phyloP scores from a whole-genome alignment of 208 protist genomes.

The Porcisia deanei region DNA sequence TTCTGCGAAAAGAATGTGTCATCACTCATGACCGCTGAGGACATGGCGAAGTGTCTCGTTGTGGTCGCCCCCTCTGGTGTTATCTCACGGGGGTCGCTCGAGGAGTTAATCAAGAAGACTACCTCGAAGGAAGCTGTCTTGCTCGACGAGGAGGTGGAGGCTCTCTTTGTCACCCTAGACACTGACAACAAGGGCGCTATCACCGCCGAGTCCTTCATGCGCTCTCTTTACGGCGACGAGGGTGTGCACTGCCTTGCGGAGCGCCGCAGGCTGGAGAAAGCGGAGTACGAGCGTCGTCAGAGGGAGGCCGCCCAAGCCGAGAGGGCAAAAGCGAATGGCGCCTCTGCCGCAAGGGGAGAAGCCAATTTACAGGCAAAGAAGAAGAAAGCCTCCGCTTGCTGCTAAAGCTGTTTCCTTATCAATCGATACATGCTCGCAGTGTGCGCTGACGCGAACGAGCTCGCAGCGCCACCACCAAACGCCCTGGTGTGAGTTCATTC shows the following conservation, averaged over 20 bases:
- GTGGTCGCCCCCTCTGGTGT: constrained; percentile 67
- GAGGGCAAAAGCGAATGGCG: constrained; percentile 18
- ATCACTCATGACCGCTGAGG: constrained; percentile 42
- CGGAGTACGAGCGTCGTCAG: constrained; percentile 34
- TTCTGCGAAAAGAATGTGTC: constrained; percentile 70
- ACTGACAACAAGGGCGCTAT: constrained; percentile 71
- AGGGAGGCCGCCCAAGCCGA: constrained; percentile 25
- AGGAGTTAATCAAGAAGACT: constrained; percentile 56
- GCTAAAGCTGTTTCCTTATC: constrained; percentile 17
- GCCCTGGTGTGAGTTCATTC: neutral
- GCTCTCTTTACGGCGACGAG: constrained; percentile 70
- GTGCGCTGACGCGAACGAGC: neutral
- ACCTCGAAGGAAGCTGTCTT: constrained; percentile 43
- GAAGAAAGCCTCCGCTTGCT: constrained; percentile 60
- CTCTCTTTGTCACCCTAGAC: constrained; percentile 80
- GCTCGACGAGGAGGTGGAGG: constrained; percentile 74
- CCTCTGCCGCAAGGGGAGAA: neutral
- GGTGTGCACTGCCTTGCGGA: constrained; percentile 49
- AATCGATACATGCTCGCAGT: neutral
- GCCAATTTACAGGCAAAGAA: constrained; percentile 21
- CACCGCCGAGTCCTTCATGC: constrained; percentile 71
- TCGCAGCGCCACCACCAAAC: neutral
- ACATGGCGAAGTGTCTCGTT: constrained; percentile 73
- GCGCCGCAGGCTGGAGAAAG: constrained; percentile 48
- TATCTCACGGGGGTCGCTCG: constrained; percentile 77